Evolutionary conservation across 2,329 filamentous ascomycete genomes (phyloP).

Genomic region (Colletotrichum siamense): DNA sequence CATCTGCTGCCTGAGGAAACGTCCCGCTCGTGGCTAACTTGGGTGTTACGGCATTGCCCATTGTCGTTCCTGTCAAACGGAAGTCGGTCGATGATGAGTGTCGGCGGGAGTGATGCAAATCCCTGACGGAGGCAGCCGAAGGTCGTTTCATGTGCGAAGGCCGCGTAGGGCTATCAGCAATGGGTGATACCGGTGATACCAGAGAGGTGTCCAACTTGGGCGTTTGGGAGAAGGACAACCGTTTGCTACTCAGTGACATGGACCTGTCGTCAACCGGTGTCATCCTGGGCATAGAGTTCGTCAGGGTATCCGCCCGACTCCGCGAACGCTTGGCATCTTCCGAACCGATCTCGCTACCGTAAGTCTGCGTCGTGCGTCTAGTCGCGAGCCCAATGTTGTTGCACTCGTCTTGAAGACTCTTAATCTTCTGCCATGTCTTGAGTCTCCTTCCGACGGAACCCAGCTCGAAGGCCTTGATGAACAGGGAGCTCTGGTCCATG

Average conservation of each 20-base stretch:
- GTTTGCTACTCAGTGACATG: constrained; percentile 51
- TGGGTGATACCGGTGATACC: constrained; percentile 44
- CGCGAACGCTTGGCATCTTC: constrained; percentile 57
- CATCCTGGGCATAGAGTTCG: constrained; percentile 48
- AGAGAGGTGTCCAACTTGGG: constrained; percentile 52
- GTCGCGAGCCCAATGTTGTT: constrained; percentile 53
- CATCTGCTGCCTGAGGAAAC: constrained; percentile 42
- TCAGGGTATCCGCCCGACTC: constrained; percentile 65
- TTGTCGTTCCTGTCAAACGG: constrained; percentile 46
- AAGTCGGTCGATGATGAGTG: constrained; percentile 84
- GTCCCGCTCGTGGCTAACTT: constrained; percentile 49
- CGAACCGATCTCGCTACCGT: constrained; percentile 64
- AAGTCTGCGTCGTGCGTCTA: constrained; percentile 60
- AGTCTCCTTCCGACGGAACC: constrained; percentile 88
- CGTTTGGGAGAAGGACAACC: constrained; percentile 56
- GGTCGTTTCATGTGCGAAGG: constrained; percentile 63
- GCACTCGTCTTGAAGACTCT: constrained; percentile 87
- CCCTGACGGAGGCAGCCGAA: constrained; percentile 82
- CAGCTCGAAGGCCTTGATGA: constrained; percentile 94
- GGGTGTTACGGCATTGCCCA: constrained; percentile 39
- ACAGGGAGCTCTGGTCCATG: constrained; percentile 94
- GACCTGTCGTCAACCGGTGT: constrained; percentile 48
- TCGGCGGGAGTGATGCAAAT: constrained; percentile 82
- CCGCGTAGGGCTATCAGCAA: constrained; percentile 53
- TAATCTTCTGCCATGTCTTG: constrained; percentile 97